Evolutionary conservation across 441 rosid genomes (phyloP).

Genomic region (Euphorbia schlechtendalii): DNA sequence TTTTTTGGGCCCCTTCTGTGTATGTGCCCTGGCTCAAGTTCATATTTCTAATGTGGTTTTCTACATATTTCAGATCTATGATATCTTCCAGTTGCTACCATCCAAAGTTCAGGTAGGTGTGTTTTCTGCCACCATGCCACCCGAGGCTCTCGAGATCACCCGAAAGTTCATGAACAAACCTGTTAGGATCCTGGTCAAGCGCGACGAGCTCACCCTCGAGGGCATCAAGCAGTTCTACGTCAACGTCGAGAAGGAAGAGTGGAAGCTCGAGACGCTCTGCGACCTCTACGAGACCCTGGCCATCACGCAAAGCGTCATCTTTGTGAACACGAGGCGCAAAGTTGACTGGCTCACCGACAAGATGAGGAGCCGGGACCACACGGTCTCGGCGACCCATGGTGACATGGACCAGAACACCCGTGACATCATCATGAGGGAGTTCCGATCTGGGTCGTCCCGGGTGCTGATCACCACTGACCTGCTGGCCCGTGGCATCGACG

Average conservation of each 20-base stretch:
- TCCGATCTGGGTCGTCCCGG: constrained; percentile 72
- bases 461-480: constrained; percentile 76
- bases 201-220: constrained; percentile 74
- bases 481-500: constrained; percentile 74
- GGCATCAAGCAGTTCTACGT: constrained; percentile 79
- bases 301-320: constrained; percentile 72
- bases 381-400: constrained; percentile 79
- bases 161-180: constrained; percentile 84
- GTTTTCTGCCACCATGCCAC: constrained; percentile 81
- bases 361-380: constrained; percentile 68
- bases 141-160: constrained; percentile 78
- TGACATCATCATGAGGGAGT: constrained; percentile 73
- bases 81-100: constrained; percentile 70
- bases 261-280: constrained; percentile 79
- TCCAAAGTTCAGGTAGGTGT: constrained; percentile 64
- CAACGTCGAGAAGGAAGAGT: constrained; percentile 72
- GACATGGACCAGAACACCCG: constrained; percentile 82
- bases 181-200: constrained; percentile 66
- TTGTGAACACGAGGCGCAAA: constrained; percentile 70
- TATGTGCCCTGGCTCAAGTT: too few species aligned
- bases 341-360: constrained; percentile 82
- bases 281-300: constrained; percentile 74
- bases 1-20: too few species aligned
- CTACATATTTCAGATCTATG: constrained; percentile 45
- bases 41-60: too few species aligned